A percentile compares a stretch with the other conserved stretches of the same genome.
phyloP scores from a whole-genome alignment of 768 basidiomycete genomes.

The Tylopilus plumbeoviolaceoides region DNA sequence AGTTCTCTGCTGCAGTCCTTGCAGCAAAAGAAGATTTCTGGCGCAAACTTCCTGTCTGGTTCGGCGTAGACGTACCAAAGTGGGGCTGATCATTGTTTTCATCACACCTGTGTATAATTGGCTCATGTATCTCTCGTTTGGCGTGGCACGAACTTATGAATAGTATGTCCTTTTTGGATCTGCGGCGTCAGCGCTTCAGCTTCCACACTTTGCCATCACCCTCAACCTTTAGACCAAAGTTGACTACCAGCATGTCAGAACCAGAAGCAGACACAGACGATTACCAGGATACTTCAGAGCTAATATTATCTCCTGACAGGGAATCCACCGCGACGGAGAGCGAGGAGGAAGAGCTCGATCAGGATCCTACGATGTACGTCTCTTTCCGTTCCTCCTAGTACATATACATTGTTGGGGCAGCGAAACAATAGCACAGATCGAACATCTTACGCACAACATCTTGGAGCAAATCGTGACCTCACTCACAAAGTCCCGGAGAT shows the following conservation, averaged over 20 bases:
- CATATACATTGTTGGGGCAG: slow-evolving; percentile 11
- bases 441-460: slow-evolving; percentile 28
- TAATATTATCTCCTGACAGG: background rate
- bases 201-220: background rate
- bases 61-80: slow-evolving; percentile 46
- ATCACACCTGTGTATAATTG: background rate
- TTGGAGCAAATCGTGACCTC: slow-evolving; percentile 29
- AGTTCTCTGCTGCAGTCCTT: slow-evolving; percentile 59
- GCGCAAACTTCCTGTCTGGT: slow-evolving; percentile 62
- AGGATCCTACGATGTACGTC: slow-evolving; percentile 6
- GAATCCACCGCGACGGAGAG: background rate
- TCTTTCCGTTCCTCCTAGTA: background rate
- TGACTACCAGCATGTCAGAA: background rate
- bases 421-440: slow-evolving; percentile 26
- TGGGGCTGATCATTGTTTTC: slow-evolving; percentile 29
- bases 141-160: background rate
- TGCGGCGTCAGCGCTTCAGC: background rate
- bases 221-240: no score
- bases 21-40: slow-evolving; percentile 60
- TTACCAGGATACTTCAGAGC: background rate
- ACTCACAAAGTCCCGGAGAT: slow-evolving; percentile 5
- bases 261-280: background rate
- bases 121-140: slow-evolving; percentile 14
- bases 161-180: background rate
- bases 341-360: slow-evolving; percentile 13